Conservation (phyloP, 2,329 filamentous ascomycete genomes). For the Fusarium protoensiforme region DNA sequence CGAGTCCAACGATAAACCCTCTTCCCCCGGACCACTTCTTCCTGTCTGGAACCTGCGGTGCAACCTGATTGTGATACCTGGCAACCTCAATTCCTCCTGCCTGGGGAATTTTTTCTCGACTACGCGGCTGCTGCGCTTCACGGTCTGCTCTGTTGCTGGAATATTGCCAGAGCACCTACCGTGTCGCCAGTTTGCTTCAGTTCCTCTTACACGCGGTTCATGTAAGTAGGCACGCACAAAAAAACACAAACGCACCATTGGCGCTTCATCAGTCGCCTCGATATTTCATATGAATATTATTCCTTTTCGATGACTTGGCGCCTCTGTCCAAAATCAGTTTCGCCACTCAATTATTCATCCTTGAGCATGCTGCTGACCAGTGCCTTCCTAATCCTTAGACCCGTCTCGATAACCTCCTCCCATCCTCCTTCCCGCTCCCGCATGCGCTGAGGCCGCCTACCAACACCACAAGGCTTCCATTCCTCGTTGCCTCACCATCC, state of each 20-base stretch:
- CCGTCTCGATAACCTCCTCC: slow-evolving; percentile 31
- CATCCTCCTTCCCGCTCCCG: slow-evolving; percentile 11
- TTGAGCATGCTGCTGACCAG: slow-evolving; percentile 38
- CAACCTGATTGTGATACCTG: slow-evolving; percentile 32
- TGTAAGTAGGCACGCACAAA: slow-evolving; percentile 35
- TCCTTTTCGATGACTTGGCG: not conserved
- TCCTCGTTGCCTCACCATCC: slow-evolving; percentile 16
- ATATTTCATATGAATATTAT: not conserved
- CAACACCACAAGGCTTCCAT: slow-evolving; percentile 9
- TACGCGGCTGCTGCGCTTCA: slow-evolving; percentile 33
- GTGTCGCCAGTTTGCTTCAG: slow-evolving; percentile 31
- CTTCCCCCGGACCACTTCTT: slow-evolving; percentile 14
- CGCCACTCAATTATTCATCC: slow-evolving; percentile 22
- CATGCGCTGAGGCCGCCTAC: slow-evolving; percentile 35
- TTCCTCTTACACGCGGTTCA: slow-evolving; percentile 19
- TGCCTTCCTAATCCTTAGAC: slow-evolving; percentile 36
- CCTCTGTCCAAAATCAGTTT: slow-evolving; percentile 8
- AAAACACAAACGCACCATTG: not conserved
- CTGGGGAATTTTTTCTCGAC: slow-evolving; percentile 12
- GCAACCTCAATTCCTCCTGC: slow-evolving; percentile 23
- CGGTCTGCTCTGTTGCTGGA: slow-evolving; percentile 51
- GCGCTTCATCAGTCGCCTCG: not conserved
- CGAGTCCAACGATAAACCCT: slow-evolving; percentile 12
- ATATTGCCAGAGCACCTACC: slow-evolving; percentile 50
- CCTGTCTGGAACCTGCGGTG: slow-evolving; percentile 21